phyloP scores from a whole-genome alignment of 2,329 filamentous ascomycete species.

The Parafenestella ontariensis region DNA sequence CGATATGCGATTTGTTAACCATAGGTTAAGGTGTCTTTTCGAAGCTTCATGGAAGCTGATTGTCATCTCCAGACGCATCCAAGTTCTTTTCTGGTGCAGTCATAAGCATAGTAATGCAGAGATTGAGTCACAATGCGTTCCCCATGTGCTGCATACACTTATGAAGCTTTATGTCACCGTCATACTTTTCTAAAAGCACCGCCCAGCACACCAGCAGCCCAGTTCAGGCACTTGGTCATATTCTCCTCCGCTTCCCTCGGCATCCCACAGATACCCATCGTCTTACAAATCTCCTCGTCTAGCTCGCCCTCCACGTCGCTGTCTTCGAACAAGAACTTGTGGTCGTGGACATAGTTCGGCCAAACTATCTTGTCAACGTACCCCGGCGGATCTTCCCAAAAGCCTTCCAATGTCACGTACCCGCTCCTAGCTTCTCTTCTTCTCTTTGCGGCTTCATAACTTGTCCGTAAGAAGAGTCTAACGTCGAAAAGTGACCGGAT shows the following conservation, averaged over 20 bases:
- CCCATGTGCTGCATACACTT: constrained; percentile 1
- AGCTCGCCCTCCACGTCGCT: constrained; percentile 69
- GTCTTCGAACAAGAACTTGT: constrained; percentile 78
- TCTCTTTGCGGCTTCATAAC: constrained; percentile 66
- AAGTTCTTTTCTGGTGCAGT: neutral
- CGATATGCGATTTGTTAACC: constrained; percentile 7
- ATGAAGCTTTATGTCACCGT: too few relatives aligned
- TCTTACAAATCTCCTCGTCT: constrained; percentile 50
- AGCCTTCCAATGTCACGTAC: constrained; percentile 82
- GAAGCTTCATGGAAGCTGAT: neutral
- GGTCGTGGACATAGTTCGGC: constrained; percentile 88
- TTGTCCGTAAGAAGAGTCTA: constrained; percentile 77
- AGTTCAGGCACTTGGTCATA: constrained; percentile 42
- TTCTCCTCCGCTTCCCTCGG: constrained; percentile 45
- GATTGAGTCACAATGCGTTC: neutral
- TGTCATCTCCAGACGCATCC: neutral
- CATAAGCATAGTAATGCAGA: constrained; percentile 13
- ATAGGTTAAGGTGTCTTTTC: neutral
- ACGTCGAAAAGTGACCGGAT: constrained; percentile 72
- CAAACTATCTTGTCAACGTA: constrained; percentile 96
- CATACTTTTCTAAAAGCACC: constrained; percentile 30
- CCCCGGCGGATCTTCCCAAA: constrained; percentile 92
- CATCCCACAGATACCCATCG: constrained; percentile 47
- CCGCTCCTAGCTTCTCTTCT: constrained; percentile 73
- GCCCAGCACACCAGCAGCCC: constrained; percentile 38